Percentiles rank a stretch among this genome's conserved stretches.
These are phyloP conservation scores for Pseudoturritis turrita DNA, from an alignment of 345 rosid species.

Conservation along the genomic window DNA sequence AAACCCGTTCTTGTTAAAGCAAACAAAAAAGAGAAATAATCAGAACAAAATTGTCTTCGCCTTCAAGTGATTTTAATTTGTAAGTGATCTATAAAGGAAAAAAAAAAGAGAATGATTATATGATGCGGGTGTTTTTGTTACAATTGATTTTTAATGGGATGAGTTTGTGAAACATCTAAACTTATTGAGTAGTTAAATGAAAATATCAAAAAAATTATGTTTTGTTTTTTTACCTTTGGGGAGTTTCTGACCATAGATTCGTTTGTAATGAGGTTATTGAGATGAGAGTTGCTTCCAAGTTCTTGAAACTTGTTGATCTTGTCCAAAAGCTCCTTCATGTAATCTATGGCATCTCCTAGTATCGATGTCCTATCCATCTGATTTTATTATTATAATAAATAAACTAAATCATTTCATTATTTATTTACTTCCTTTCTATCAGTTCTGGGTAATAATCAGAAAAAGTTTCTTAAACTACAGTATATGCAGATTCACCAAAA, in stretches of 20 bases:
- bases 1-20: background rate
- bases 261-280: slow-evolving; percentile 26
- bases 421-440: background rate
- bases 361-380: slow-evolving; percentile 63
- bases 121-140: background rate
- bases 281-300: slow-evolving; percentile 26
- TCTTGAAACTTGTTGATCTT: slow-evolving; percentile 51
- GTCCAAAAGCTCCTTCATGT: slow-evolving; percentile 50
- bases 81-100: background rate
- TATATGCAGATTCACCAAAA: background rate
- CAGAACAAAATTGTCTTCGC: background rate
- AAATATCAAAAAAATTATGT: background rate
- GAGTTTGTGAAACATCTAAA: background rate
- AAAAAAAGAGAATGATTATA: too few relatives aligned
- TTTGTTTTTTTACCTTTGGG: slow-evolving; percentile 48
- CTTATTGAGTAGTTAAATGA: background rate
- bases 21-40: background rate
- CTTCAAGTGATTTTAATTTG: background rate
- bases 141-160: background rate
- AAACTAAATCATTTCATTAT: too few relatives aligned
- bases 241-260: slow-evolving; percentile 54
- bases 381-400: background rate
- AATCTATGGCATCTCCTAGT: slow-evolving; percentile 56
- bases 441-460: background rate
- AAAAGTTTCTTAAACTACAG: background rate